A percentile compares a stretch with the other conserved stretches of the same genome.
Evolutionary conservation across 768 basidiomycete species (phyloP).

Genomic region (Serendipita vermifera): DNA sequence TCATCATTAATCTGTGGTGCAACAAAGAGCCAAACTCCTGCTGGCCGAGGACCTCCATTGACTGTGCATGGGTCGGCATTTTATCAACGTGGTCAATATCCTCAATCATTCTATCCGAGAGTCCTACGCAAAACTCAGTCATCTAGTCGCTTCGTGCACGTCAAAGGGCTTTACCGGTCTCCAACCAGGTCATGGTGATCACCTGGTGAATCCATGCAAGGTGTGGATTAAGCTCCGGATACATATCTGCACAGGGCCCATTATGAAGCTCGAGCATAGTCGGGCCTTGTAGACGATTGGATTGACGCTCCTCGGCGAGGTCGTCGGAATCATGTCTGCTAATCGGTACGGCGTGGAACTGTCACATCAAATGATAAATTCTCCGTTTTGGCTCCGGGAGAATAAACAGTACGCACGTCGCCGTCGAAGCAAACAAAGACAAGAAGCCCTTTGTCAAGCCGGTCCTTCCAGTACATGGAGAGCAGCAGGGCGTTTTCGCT

Average conservation of each 20-base stretch:
- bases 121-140: too few species aligned
- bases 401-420: conserved; percentile 44
- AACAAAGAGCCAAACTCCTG: too few species aligned
- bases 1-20: too few species aligned
- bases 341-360: background rate
- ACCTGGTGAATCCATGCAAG: background rate
- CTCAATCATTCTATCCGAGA: too few species aligned
- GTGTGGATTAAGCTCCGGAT: background rate
- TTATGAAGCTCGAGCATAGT: background rate
- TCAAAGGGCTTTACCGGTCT: too few species aligned
- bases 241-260: background rate
- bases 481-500: background rate
- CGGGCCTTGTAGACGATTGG: background rate
- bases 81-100: too few species aligned
- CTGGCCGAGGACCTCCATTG: too few species aligned
- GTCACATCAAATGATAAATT: too few species aligned
- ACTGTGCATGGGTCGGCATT: too few species aligned
- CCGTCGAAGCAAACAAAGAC: conserved; percentile 34
- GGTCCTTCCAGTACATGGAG: background rate
- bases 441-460: background rate
- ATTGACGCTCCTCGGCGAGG: background rate
- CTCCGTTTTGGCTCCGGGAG: conserved; percentile 38
- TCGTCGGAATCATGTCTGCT: background rate
- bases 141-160: too few species aligned
- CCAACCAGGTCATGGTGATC: background rate